Evolutionary conservation across 2,329 filamentous ascomycete genomes (phyloP), one percentile per base, ranked within the genome.

Genomic region (Fonsecaea pugnacius): DNA sequence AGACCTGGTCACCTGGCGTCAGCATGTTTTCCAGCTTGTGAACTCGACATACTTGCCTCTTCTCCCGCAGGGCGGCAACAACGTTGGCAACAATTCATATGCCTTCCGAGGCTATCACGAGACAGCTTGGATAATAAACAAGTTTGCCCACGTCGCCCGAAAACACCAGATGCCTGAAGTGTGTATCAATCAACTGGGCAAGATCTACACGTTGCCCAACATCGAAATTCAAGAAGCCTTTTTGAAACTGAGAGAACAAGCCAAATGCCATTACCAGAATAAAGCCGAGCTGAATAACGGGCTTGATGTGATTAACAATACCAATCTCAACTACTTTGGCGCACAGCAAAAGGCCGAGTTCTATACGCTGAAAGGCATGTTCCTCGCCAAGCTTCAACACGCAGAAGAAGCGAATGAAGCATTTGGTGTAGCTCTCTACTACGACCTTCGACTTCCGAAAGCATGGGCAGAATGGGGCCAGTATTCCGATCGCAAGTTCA

Each of bases 201-300:
- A 94, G 68, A 99, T 99, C 75, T 99, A 99, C 77, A 99, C 95
- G 0, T 84, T 99, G 5, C 95, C 95, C 1, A 99, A 99, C 75
- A 99, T 99, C 51, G 95, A 99, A 79, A 99, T 99, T 53, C 96
- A 99, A 75, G 95, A 99, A 76, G 95, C 95, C 0, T 99, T 99
- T 83, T 80, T 99, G 67, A 99, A 99, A 80, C 80, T 99, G 58
- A 85, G 96, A n/a, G 96, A 99, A 78, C 95, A 99, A 78, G 95
- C 95, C 50, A 97, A 97, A 76, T 99, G 95, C 71, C 95, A 99
- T 75, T 99, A 98, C 76, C 93, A 98, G 79, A 98, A 98, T 73
- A 88, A 90, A 0, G 89, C 91, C 40, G 95, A 99, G 78, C 86
- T 99, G 60, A 94, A 89, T 59, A 96, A 89, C 74, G 95, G 95